Conservation (phyloP, 306 rosid species). For the Astragalus membranaceus region DNA sequence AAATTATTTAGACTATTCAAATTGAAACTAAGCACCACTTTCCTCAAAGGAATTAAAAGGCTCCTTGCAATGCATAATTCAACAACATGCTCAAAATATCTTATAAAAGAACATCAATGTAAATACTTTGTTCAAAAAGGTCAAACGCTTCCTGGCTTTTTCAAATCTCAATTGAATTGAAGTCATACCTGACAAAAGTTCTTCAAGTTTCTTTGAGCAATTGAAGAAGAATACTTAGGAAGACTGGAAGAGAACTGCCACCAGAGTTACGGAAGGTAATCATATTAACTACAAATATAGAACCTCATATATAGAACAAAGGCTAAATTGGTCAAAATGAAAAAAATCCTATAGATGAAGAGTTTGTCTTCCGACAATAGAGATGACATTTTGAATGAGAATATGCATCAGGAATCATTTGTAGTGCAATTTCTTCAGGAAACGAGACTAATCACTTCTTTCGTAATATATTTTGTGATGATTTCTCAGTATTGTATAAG, state of each 20-base stretch:
- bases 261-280: slow-evolving; percentile 15
- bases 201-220: slow-evolving; percentile 76
- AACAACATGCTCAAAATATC: not conserved
- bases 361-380: not conserved
- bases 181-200: slow-evolving; percentile 58
- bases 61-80: not conserved
- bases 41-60: not conserved
- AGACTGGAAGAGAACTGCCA: slow-evolving; percentile 69
- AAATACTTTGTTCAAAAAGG: not conserved
- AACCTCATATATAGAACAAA: not conserved
- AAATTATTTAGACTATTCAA: not conserved
- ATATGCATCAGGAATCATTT: not conserved
- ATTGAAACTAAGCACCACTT: not conserved
- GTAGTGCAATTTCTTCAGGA: not conserved
- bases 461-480: not conserved
- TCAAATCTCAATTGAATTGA: not conserved
- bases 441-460: not conserved
- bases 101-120: not conserved
- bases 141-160: not conserved
- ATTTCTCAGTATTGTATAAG: not conserved
- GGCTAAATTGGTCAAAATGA: not conserved
- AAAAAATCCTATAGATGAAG: not conserved
- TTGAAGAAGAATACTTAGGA: slow-evolving; percentile 76
- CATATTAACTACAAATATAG: slow-evolving; percentile 7
- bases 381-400: not conserved